Evolutionary conservation across 2,329 filamentous ascomycete genomes (phyloP).

Genomic region (Cladosporium phlei): DNA sequence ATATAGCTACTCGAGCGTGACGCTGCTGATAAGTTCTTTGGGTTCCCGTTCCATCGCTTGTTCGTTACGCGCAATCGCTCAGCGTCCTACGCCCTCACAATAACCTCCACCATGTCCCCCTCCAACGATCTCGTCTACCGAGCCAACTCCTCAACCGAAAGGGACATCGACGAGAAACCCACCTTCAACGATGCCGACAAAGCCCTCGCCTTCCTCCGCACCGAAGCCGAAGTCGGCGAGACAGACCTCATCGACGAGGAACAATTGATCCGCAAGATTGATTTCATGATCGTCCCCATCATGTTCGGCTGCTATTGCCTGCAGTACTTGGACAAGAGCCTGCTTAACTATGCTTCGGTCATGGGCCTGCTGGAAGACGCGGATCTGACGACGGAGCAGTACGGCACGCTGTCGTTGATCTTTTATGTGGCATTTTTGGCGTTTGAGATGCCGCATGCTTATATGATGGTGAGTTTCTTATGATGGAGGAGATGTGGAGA

Average conservation of each 20-base stretch:
- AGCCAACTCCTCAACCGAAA: conserved; percentile 5
- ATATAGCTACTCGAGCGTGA: too few species aligned
- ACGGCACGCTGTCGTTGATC: conserved; percentile 48
- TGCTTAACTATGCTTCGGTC: conserved; percentile 58
- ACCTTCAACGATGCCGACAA: conserved; percentile 16
- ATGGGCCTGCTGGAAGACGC: conserved; percentile 60
- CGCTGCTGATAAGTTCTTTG: too few species aligned
- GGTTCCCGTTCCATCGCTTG: too few species aligned
- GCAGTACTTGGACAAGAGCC: conserved; percentile 60
- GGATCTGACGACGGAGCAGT: conserved; percentile 52
- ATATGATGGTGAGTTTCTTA: conserved; percentile 35
- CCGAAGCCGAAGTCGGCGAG: conserved; percentile 15
- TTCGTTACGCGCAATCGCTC: too few species aligned
- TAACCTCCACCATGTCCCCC: conserved; percentile 1
- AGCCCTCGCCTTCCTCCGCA: conserved; percentile 16
- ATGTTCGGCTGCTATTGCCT: conserved; percentile 60
- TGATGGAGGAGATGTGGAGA: too few species aligned
- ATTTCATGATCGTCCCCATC: conserved; percentile 44
- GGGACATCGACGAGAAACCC: conserved; percentile 12
- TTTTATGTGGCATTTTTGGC: conserved; percentile 52
- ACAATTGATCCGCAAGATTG: conserved; percentile 33
- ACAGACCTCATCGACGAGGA: conserved; percentile 17
- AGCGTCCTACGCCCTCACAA: too few species aligned
- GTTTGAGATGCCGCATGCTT: conserved; percentile 35
- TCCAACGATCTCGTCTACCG: conserved; percentile 2